Base-by-base conservation (phyloP, 2,329 filamentous ascomycete genomes). In the Setomelanomma holmii region DNA sequence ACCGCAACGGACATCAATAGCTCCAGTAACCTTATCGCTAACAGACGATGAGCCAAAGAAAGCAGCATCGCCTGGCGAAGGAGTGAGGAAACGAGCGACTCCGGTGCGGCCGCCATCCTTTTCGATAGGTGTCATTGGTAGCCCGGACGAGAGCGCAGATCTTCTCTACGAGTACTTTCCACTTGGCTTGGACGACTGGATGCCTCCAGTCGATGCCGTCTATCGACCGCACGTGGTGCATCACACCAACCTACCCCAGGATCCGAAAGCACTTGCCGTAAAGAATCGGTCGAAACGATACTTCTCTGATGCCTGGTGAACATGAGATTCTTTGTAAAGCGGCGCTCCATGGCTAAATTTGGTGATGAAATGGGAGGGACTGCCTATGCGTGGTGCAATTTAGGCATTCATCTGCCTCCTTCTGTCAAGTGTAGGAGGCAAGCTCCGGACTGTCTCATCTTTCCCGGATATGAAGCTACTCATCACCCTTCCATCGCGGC, bases 81-180 rank as follows among this genome's bases (percentile, higher is more conserved):
- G 65, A 8, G 57, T 55, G 8, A 69, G 61, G 41, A 75, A 75
- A 56, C 61, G 71, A 36, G 61, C 64, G n/a, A 71, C 72, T 8
- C 76, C 77, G 6, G 67, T 75, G 4, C 67, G 78, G 4, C 72
- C 76, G 4, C 78, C 78, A 1, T 79, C 77, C 0, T 80, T 80
- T 51, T 76, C 76, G 0, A 69, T 80, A 36, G 78, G 79, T 27
- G 71, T 79, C 2, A 81, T 80, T 61, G 82, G 84, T 69, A 87
- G 88, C 68, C 82, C 89, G 27, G 77, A 87, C 59, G 91, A 96
- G 64, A 89, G 88, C 63, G 88, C 88, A 1, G 93, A 97, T 74
- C 79, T 93, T 60, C 79, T 97, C 16, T 97, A 97, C 71, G 93
- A 98, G 76, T 97, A 98, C 71, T 97, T 98, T 60, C 93, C 93